Evolutionary conservation across 1,284 basidiomycete species (phyloP).

Genomic region (Tilletia indica): DNA sequence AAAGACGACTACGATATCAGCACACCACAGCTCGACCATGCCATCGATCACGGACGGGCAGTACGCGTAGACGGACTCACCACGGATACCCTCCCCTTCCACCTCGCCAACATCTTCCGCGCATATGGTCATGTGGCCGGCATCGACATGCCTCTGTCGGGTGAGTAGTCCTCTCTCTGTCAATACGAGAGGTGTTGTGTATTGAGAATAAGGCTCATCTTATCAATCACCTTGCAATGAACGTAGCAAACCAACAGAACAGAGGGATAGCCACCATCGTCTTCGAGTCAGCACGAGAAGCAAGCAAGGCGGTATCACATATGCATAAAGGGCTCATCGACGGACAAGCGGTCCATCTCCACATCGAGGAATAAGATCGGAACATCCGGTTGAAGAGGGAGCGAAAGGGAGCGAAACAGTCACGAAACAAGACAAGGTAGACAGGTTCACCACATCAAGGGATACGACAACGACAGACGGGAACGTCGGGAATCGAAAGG

Average conservation of each 20-base stretch:
- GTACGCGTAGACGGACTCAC: background rate
- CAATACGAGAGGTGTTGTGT: no score
- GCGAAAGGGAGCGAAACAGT: no score
- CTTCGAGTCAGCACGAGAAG: background rate
- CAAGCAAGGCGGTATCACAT: background rate
- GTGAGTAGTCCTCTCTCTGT: background rate
- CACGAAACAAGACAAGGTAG: no score
- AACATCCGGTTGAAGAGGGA: no score
- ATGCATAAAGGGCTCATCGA: conserved; percentile 8
- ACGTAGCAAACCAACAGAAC: no score
- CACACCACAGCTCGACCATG: background rate
- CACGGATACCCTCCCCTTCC: background rate
- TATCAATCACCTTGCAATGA: no score
- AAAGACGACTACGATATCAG: background rate
- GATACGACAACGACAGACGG: no score
- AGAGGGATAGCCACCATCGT: background rate
- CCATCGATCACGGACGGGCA: background rate
- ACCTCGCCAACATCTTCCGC: background rate
- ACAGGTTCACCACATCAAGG: no score
- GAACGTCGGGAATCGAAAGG: no score
- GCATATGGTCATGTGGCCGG: background rate
- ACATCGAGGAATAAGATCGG: background rate
- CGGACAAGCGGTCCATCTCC: background rate
- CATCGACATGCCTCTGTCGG: conserved; percentile 6
- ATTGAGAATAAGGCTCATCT: no score